A percentile compares a stretch with the other conserved stretches of the same genome.
phyloP scores from a whole-genome alignment of 331 rosid genomes.

The Quercus tomentella region DNA sequence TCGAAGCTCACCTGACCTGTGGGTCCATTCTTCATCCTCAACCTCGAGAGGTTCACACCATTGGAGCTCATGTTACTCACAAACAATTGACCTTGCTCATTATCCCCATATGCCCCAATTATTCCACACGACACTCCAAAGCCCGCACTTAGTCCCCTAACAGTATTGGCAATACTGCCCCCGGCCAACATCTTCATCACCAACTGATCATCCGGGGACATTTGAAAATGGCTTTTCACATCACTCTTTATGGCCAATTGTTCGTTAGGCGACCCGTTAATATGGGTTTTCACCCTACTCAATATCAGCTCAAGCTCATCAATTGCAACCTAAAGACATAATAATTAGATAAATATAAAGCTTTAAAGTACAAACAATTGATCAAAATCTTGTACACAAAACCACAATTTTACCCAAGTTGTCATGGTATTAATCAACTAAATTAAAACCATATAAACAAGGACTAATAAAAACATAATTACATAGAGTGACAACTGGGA shows the following conservation, averaged over 20 bases:
- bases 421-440: too few species aligned
- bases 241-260: constrained; percentile 1
- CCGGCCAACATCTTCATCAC: constrained; percentile 74
- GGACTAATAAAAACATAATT: too few species aligned
- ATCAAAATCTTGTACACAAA: too few species aligned
- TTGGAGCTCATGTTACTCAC: constrained; percentile 63
- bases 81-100: constrained; percentile 71
- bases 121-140: constrained; percentile 75
- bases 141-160: constrained; percentile 71
- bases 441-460: too few species aligned
- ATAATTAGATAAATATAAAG: too few species aligned
- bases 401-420: too few species aligned
- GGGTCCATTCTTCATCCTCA: constrained; percentile 68
- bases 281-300: constrained; percentile 45
- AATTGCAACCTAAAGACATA: constrained; percentile 41
- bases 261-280: background rate
- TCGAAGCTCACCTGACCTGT: constrained; percentile 74
- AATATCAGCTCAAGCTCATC: constrained; percentile 65
- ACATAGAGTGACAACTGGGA: too few species aligned
- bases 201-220: constrained; percentile 19
- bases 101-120: constrained; percentile 86
- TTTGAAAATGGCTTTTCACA: constrained; percentile 37
- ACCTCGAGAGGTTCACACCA: constrained; percentile 67
- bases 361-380: too few species aligned
- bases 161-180: constrained; percentile 91